These are phyloP conservation scores for Lophiostoma macrostomum DNA, from an alignment of 495 filamentous ascomycete genomes.

Conservation along the genomic window DNA sequence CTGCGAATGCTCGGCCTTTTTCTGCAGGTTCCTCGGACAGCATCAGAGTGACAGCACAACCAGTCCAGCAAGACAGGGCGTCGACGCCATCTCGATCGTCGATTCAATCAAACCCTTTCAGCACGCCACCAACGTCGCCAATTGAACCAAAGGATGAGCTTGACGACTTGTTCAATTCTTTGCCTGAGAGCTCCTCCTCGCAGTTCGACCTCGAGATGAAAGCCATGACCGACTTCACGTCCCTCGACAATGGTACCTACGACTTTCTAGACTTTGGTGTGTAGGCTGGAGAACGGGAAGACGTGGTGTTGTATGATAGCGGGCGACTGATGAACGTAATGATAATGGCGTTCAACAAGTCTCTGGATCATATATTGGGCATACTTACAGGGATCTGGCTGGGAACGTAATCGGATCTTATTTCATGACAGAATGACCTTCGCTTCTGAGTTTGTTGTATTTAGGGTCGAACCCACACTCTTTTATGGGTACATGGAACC, in stretches of 20 bases:
- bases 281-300: constrained; percentile 6
- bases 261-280: constrained; percentile 28
- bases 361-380: constrained; percentile 2
- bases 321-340: constrained; percentile 9
- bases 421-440: constrained; percentile 15
- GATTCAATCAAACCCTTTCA: constrained; percentile 30
- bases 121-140: constrained; percentile 32
- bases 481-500: constrained; percentile 1
- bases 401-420: background rate
- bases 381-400: background rate
- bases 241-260: constrained; percentile 19
- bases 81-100: constrained; percentile 28
- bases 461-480: constrained; percentile 7
- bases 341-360: constrained; percentile 15
- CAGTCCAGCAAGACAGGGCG: constrained; percentile 9
- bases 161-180: constrained; percentile 23
- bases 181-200: constrained; percentile 16
- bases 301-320: constrained; percentile 14
- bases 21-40: constrained; percentile 3
- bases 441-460: constrained; percentile 11
- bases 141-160: constrained; percentile 21
- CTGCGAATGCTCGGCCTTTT: constrained; percentile 10
- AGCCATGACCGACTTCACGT: constrained; percentile 29
- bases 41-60: background rate
- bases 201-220: constrained; percentile 35